Base-by-base conservation (phyloP, 129 eudicot genomes). In the Flaveria bidentis region DNA sequence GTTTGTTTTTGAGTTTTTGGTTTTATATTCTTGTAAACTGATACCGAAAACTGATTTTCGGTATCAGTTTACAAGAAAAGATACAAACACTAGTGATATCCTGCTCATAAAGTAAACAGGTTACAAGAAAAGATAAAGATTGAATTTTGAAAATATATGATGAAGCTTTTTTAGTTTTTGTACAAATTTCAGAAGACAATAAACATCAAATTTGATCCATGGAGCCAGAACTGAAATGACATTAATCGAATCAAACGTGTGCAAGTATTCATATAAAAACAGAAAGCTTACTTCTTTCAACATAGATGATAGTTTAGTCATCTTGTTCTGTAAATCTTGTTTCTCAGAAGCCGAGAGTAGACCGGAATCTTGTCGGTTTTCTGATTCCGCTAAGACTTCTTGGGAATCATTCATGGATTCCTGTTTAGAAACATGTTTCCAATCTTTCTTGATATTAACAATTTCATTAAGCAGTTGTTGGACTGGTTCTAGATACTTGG, bases 381-480 rank as follows among this genome's bases (percentile, higher is more conserved):
- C 75, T 5, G 84, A 67, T 53, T 76, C 89, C 49, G 75, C 84
- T 49, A 79, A 81, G 5, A 39, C 67, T 49, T 73, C 82, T 62
- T 63, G 80, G 26, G 82, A 62, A 47, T 84, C 89, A 46, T 81
- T 84, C 42, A 25, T 56, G 15, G 42, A 63, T 62, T 85, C 91
- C 61, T 83, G 86, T 71, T 61, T 80, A 20, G 69, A 76, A 61
- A 79, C 80, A 30, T 82, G 82, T 82, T 83, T 82, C 25, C 81
- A 44, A 67, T 85, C 94, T 71, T 84, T 85, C 18, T 80, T 83
- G 20, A 93, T 96, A 76, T 77, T 80, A 28, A 93, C 95, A 47
- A 86, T 90, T 49, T 90, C 98, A 68, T 93, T 90, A 41, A 93
- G 95, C 67, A 93, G 44, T 71, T 88, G 76, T 74, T 90, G 98